Conservation (phyloP, 352 stramenopile genomes). For the Phytophthora syringae region DNA sequence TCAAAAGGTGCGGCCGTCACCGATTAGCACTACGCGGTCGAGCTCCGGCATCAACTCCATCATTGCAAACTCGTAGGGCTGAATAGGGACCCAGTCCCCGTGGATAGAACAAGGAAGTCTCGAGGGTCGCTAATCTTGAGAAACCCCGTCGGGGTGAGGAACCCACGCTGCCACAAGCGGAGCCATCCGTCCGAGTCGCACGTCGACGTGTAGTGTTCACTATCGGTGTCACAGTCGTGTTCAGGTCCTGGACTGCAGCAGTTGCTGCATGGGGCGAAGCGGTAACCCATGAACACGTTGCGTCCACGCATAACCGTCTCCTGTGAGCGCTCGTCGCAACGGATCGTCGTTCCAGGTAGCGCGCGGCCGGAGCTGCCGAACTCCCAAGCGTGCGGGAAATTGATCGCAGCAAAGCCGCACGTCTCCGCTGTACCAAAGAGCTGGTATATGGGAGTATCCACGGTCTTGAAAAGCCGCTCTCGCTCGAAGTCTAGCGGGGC, state of each 20-base stretch:
- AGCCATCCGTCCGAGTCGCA: constrained; percentile 57
- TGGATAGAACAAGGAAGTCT: constrained; percentile 78
- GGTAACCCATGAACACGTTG: constrained; percentile 80
- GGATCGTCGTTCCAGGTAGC: constrained; percentile 60
- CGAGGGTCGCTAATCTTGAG: constrained; percentile 73
- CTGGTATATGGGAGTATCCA: constrained; percentile 86
- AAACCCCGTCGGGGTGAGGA: constrained; percentile 75
- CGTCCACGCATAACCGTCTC: constrained; percentile 70
- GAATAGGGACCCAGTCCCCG: constrained; percentile 77
- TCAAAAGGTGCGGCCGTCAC: constrained; percentile 70
- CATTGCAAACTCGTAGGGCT: constrained; percentile 67
- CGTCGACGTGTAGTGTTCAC: constrained; percentile 21
- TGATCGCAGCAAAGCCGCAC: constrained; percentile 73
- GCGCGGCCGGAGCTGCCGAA: constrained; percentile 73
- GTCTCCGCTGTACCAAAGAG: constrained; percentile 74
- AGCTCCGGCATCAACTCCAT: constrained; percentile 59
- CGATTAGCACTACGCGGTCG: constrained; percentile 69
- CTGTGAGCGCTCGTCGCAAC: constrained; percentile 67
- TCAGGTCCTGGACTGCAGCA: constrained; percentile 9
- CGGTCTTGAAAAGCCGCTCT: constrained; percentile 82
- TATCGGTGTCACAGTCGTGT: constrained; percentile 12
- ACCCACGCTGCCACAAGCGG: constrained; percentile 57
- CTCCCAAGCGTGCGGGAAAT: constrained; percentile 77
- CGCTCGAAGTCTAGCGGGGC: constrained; percentile 83
- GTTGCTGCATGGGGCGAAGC: constrained; percentile 19